Conservation (phyloP, 2,329 filamentous ascomycete species). For the Aspergillus candidus region DNA sequence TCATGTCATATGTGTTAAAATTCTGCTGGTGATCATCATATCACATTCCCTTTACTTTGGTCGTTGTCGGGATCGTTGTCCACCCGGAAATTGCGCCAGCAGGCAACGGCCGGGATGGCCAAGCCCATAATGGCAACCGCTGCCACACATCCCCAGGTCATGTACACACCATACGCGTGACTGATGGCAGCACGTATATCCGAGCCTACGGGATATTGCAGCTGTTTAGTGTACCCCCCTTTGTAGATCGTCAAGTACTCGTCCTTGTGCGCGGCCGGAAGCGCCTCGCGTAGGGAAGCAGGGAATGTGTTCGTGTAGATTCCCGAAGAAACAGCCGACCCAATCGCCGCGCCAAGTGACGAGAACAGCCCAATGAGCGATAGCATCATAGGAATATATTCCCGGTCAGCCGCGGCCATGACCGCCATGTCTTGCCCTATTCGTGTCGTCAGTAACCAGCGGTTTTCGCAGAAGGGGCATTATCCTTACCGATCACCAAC, state of each 20-base stretch:
- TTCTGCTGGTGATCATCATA: conserved; percentile 5
- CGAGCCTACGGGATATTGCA: conserved; percentile 22
- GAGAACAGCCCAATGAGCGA: conserved; percentile 29
- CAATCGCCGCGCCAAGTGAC: conserved; percentile 31
- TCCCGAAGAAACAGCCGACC: conserved; percentile 23
- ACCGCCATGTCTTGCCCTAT: conserved; percentile 51
- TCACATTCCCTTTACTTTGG: conserved; percentile 2
- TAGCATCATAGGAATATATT: conserved; percentile 45
- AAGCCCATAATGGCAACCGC: conserved; percentile 22
- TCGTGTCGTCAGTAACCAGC: no score
- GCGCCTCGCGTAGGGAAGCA: conserved; percentile 5
- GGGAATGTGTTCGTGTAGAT: conserved; percentile 20
- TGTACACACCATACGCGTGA: conserved; percentile 25
- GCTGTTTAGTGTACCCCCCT: conserved; percentile 23
- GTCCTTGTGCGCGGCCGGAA: conserved; percentile 15
- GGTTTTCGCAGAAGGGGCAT: no score
- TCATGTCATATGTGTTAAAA: neutral
- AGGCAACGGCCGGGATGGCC: conserved; percentile 17
- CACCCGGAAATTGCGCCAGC: conserved; percentile 25
- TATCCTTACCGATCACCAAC: conserved; percentile 38
- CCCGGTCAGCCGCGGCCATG: conserved; percentile 49
- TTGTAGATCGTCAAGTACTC: conserved; percentile 18
- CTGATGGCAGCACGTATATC: conserved; percentile 24
- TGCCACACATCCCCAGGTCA: conserved; percentile 24
- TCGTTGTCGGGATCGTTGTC: conserved; percentile 27